Conservation (phyloP, 2,329 filamentous ascomycete species). For the Amphichorda felina region DNA sequence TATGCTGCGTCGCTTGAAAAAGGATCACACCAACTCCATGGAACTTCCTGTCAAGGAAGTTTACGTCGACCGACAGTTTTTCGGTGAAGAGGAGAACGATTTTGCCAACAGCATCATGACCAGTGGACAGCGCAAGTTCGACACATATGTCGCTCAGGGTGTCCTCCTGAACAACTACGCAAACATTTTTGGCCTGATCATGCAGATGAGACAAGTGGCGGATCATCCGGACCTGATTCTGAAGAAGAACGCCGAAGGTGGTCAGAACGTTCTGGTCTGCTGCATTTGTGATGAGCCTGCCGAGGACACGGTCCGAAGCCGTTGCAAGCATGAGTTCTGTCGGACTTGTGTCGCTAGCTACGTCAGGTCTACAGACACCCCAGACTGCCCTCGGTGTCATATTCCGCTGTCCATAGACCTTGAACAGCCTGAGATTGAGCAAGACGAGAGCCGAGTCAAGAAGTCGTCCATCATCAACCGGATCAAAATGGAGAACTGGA, state of each 20-base stretch:
- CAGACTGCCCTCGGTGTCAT: constrained; percentile 84
- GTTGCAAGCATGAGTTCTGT: constrained; percentile 72
- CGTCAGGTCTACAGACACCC: constrained; percentile 62
- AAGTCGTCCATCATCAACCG: constrained; percentile 97
- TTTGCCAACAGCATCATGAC: constrained; percentile 95
- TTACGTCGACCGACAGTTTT: constrained; percentile 86
- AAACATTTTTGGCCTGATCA: constrained; percentile 97
- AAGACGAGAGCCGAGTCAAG: constrained; percentile 77
- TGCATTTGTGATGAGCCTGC: constrained; percentile 94
- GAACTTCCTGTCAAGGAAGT: constrained; percentile 93
- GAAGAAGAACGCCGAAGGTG: constrained; percentile 75
- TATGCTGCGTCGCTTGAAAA: constrained; percentile 92
- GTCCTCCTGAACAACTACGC: constrained; percentile 96
- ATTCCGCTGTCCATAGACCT: constrained; percentile 84
- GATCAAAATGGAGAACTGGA: constrained; percentile 99
- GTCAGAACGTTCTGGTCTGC: constrained; percentile 84
- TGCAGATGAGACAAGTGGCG: constrained; percentile 97
- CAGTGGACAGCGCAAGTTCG: constrained; percentile 76
- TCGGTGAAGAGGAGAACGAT: constrained; percentile 90
- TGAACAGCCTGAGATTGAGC: constrained; percentile 89
- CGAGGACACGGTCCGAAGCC: constrained; percentile 85
- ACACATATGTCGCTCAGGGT: constrained; percentile 89
- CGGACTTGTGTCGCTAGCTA: constrained; percentile 34
- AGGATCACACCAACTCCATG: constrained; percentile 88
- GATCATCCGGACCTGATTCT: constrained; percentile 92